phyloP scores from a whole-genome alignment of 257 asterid genomes.

The Solanum bulbocastanum region DNA sequence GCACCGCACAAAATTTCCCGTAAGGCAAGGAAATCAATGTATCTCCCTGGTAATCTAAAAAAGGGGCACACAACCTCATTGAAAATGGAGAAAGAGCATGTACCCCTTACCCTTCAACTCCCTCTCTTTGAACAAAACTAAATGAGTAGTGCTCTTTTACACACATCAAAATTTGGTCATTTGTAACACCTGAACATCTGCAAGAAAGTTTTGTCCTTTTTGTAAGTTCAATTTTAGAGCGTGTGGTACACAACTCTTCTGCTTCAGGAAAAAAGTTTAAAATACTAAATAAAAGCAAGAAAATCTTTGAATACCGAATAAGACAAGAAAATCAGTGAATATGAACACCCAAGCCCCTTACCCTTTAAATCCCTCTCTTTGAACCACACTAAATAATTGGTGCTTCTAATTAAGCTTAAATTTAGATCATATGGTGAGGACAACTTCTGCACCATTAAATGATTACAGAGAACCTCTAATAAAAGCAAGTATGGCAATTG shows the following conservation, averaged over 20 bases:
- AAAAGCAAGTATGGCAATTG: background rate
- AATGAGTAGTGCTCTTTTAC: background rate
- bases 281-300: background rate
- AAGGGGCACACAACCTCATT: background rate
- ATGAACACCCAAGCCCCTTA: background rate
- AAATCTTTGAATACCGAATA: background rate
- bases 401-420: background rate
- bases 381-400: background rate
- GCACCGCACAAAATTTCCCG: background rate
- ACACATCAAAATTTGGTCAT: background rate
- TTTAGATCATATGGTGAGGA: background rate
- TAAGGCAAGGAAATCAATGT: background rate
- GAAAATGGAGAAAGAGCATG: background rate
- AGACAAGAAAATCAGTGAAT: background rate
- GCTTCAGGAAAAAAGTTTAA: background rate
- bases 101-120: background rate
- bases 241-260: background rate
- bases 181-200: background rate
- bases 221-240: background rate
- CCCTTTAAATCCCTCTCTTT: background rate
- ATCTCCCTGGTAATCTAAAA: background rate
- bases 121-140: background rate
- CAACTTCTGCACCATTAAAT: background rate
- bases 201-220: background rate
- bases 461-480: background rate